Conservation (phyloP, 768 basidiomycete species). For the Lactarius akahatsu region DNA sequence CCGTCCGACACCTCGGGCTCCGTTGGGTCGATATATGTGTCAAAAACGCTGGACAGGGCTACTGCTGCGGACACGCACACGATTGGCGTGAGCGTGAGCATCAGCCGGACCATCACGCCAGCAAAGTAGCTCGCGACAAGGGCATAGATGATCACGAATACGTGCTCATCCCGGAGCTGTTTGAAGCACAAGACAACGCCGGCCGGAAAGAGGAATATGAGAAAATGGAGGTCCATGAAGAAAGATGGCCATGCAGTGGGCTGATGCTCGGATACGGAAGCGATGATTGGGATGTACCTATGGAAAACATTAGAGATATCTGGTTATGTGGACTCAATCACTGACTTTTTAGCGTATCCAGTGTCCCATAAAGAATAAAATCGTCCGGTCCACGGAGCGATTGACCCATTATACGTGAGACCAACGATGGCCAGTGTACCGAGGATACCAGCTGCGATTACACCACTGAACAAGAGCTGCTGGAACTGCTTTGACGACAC, state of each 20-base stretch:
- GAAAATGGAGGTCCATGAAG: conserved; percentile 98
- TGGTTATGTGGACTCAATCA: conserved; percentile 16
- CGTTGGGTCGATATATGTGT: conserved; percentile 84
- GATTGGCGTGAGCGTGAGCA: conserved; percentile 95
- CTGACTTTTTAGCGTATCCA: conserved; percentile 95
- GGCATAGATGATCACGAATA: conserved; percentile 98
- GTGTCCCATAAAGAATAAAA: conserved; percentile 99
- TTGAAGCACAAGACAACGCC: conserved; percentile 94
- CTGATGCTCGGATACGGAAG: conserved; percentile 98
- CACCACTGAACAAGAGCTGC: conserved; percentile 65
- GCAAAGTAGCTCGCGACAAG: conserved; percentile 97
- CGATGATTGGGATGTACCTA: conserved; percentile 95
- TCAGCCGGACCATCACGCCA: conserved; percentile 98
- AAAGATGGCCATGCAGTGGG: conserved; percentile 99
- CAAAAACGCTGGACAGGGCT: conserved; percentile 82
- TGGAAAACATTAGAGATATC: conserved; percentile 24
- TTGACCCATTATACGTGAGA: conserved; percentile 90
- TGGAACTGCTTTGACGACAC: conserved; percentile 93
- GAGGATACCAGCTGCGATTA: conserved; percentile 67
- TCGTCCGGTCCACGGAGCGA: conserved; percentile 99
- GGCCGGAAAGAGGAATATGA: conserved; percentile 97
- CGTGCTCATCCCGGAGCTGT: conserved; percentile 90
- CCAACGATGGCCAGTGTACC: conserved; percentile 72
- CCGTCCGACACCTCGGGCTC: conserved; percentile 56
- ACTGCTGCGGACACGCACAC: conserved; percentile 94